Base-by-base conservation (phyloP, 1,284 basidiomycete genomes). In the Sporisorium iseilematis-ciliati region DNA sequence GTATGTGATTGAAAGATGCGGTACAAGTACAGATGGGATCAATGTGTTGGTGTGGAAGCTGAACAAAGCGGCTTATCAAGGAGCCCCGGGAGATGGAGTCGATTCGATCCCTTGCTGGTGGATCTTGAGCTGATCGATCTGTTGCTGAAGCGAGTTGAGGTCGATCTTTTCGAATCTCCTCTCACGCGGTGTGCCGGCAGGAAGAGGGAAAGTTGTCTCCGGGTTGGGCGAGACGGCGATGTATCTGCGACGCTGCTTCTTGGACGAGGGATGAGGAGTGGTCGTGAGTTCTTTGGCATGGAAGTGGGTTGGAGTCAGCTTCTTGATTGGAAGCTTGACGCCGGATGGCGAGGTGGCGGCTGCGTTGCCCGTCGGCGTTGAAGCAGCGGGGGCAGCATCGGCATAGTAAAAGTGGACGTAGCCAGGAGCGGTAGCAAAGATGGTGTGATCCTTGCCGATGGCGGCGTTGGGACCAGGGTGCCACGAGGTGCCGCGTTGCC, bases 361-460 rank as follows among this genome's bases (percentile, higher is more conserved):
- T 29, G 51, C 46, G 6, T 7, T 46, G 23, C 45, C 21, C 5
- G 62, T 14, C 18, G 63, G 33, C 35, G 62, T 35, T 20, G 59
- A 26, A 7, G 54, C 10, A 7, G 54, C 10, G 7, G 62, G 38
- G 14, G 63, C 42, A 1, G 51, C 50, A 18, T 73, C 49, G 33
- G 77, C 71, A 40, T 80, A 78, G 79, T 78, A 85, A 71, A 81
- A 85, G 42, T 77, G 77, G n/a, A 85, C 83, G 45, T 75, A 83
- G 41, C 84, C 84, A 0, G 82, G 76, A 21, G 73, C 73, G 7
- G 75, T 79, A 14, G 84, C 83, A 63, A 79, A 84, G 57, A 84
- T 75, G 50, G 84, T 84, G 72, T 85, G 84, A 46, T 85, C 84
- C 53, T 73, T 74, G 62, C 84, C 84, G 51, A 84, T 83, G 20